Conservation (phyloP, 176 grass and related monocot genomes). For the Aegilops bicornis region DNA sequence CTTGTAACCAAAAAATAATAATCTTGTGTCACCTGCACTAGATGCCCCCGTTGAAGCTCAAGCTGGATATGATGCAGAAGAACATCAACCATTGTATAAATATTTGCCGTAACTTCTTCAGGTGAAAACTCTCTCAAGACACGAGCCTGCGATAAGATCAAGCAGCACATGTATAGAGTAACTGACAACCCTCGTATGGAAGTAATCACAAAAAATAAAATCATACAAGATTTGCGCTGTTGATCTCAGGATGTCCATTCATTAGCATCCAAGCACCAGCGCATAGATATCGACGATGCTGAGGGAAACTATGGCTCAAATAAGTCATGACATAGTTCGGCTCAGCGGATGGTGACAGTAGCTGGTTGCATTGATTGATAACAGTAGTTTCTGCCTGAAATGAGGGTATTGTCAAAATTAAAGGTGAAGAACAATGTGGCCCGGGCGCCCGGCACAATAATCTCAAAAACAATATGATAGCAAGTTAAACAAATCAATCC, state of each 20-base stretch:
- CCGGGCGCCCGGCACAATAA: background rate
- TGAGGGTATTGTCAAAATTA: slow-evolving; percentile 5
- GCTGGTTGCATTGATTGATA: slow-evolving; percentile 93
- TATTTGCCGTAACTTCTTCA: slow-evolving; percentile 97
- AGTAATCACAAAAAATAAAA: slow-evolving; percentile 15
- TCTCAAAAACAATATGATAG: slow-evolving; percentile 20
- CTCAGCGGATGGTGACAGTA: slow-evolving; percentile 82
- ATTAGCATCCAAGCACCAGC: slow-evolving; percentile 98
- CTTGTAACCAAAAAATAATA: background rate
- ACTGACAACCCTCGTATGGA: background rate
- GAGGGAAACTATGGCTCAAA: slow-evolving; percentile 83
- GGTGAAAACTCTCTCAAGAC: slow-evolving; percentile 92
- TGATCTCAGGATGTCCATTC: slow-evolving; percentile 86
- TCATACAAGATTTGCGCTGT: slow-evolving; percentile 85
- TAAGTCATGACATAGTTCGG: slow-evolving; percentile 85
- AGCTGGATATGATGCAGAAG: slow-evolving; percentile 97
- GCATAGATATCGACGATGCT: slow-evolving; percentile 87
- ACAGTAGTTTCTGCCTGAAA: slow-evolving; percentile 80
- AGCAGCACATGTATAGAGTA: slow-evolving; percentile 25
- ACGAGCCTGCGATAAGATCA: slow-evolving; percentile 64
- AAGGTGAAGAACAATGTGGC: slow-evolving; percentile 30
- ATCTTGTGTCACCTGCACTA: slow-evolving; percentile 61
- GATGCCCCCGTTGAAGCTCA: slow-evolving; percentile 76
- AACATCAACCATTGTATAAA: slow-evolving; percentile 98
- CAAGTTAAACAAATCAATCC: slow-evolving; percentile 13